Evolutionary conservation across 306 rosid genomes (phyloP).

Genomic region (Casuarina cunninghamiana): DNA sequence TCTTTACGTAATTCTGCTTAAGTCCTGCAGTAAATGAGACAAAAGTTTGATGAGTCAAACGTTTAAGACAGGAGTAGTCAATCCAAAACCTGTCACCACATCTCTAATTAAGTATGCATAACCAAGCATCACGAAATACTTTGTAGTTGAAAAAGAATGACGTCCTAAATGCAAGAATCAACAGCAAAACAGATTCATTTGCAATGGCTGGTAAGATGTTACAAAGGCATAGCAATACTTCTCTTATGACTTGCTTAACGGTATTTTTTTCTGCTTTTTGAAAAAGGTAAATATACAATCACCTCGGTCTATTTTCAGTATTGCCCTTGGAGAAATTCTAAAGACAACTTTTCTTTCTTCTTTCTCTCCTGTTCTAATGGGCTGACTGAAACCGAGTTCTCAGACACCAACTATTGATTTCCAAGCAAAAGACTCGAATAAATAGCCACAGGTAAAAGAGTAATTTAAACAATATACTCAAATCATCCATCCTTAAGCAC

Average conservation of each 20-base stretch:
- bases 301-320: not conserved
- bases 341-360: not conserved
- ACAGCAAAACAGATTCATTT: no score
- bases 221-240: not conserved
- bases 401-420: not conserved
- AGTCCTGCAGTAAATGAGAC: not conserved
- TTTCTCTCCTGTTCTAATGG: not conserved
- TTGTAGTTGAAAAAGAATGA: no score
- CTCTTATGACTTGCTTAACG: not conserved
- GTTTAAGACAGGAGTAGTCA: not conserved
- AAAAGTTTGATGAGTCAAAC: not conserved
- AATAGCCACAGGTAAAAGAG: not conserved
- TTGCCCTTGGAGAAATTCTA: not conserved
- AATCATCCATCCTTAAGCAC: not conserved
- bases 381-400: not conserved
- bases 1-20: not conserved
- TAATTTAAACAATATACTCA: not conserved
- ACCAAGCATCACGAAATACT: not conserved
- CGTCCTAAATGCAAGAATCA: no score
- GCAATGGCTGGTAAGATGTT: no score
- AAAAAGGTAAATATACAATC: not conserved
- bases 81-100: not conserved
- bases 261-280: not conserved
- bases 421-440: conserved; percentile 1
- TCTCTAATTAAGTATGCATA: not conserved